phyloP scores from a whole-genome alignment of 208 protist genomes.

The Acanthamoeba quina region DNA sequence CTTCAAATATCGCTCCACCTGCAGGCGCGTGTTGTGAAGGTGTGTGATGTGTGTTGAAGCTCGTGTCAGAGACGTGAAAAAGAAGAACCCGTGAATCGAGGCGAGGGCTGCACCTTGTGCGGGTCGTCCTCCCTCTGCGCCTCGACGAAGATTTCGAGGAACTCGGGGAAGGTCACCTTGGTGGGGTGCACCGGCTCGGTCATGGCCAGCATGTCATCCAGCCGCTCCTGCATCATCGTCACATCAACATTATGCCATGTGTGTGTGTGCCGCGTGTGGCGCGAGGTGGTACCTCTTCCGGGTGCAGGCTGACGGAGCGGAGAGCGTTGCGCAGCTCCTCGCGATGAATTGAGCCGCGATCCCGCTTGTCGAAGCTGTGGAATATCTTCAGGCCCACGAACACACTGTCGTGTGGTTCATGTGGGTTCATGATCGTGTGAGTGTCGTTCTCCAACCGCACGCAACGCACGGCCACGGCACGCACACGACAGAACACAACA shows the following conservation, averaged over 20 bases:
- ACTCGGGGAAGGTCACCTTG: constrained; percentile 36
- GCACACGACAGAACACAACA: background rate
- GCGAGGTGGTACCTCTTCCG: background rate
- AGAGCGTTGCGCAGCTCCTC: constrained; percentile 35
- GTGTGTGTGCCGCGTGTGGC: background rate
- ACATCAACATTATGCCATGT: background rate
- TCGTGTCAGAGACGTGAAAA: no score
- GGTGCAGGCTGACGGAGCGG: background rate
- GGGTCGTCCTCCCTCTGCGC: background rate
- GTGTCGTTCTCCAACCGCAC: background rate
- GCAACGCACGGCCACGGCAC: no score
- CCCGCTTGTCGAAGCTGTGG: constrained; percentile 29
- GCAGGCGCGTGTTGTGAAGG: background rate
- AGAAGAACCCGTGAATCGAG: no score
- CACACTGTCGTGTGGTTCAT: background rate
- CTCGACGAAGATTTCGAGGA: constrained; percentile 19
- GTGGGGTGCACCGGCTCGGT: background rate
- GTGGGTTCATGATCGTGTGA: no score
- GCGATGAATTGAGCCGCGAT: constrained; percentile 4
- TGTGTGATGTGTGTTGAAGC: background rate
- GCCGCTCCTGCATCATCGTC: background rate
- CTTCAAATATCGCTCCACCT: constrained; percentile 16
- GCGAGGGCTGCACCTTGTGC: background rate
- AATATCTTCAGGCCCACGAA: constrained; percentile 52
- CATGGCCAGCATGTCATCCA: constrained; percentile 57